Base-by-base conservation (phyloP, 345 rosid species). In the Bruguiera sexangula region DNA sequence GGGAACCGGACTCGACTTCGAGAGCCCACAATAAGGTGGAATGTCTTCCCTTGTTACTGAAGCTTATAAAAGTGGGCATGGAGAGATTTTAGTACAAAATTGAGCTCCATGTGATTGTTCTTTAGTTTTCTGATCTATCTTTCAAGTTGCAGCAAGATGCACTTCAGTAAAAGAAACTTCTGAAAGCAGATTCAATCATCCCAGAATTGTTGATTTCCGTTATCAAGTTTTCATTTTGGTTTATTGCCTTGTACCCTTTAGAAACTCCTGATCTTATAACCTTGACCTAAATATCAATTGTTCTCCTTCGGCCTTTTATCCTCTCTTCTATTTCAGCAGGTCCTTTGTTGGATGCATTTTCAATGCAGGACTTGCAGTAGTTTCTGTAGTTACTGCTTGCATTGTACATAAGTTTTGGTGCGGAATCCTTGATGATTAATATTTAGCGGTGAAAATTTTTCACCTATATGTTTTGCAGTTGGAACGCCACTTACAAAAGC, bases 1-100 rank as follows among this genome's bases (percentile, higher is more conserved):
- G 76, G 71, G 57, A 75, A 68, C 34, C 76, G 39, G 75, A 71
- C 68, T 46, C 84, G 69, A 79, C 48, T 70, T 76, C 85, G 69
- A 71, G 91, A 89, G 79, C 90, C 96, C 63, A 71, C 84, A n/a
- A 85, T 89, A 71, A 89, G 88, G 95, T 87, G 73, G 82, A 71
- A 46, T 24, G 34, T 63, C 8, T n/a, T 21, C 21, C 50, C 22
- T 46, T 51, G 62, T 18, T 60, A 10, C 50, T 2, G 5, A 37
- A 6, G 7, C 24, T 6, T 4, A 32, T 24, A 29, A 55, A 39
- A 3, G 3, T 48, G 57, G 30, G 29, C 50, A 21, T 39, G 55
- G 18, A 43, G 46, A 21, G 56, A 29, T 65, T 63, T 56, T 27
- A 13, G 21, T 11, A 57, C 31, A 8, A 16, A 3, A 30, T 22